Evolutionary conservation across 768 basidiomycete species (phyloP), one percentile per base, ranked within the genome.

Genomic region (Naganishia vishniacii): DNA sequence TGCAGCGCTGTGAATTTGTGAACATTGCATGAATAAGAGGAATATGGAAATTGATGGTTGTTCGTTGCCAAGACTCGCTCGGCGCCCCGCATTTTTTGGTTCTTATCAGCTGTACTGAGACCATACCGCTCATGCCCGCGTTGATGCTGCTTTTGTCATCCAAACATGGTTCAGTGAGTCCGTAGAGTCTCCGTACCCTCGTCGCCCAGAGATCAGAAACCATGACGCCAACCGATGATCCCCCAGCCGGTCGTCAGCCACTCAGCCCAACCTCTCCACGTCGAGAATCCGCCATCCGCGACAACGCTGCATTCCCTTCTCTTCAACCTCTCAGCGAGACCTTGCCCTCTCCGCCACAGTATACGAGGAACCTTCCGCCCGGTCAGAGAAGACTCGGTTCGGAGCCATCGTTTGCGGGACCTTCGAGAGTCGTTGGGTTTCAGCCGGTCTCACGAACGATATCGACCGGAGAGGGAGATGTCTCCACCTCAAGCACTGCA

Each of bases 261-360:
- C 26, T 16, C 53, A 37, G 34, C 32, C 15, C 53, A 41, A 40
- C 53, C n/a, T 31, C 49, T 13, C n/a, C 53, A 3, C 53, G 53
- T 20, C 32, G 53, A 56, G 53, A 56, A 16, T 56, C 53, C n/a
- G n/a, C n/a, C 31, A 20, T 51, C 15, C 49, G 34, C 13, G 53
- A 56, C 37, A 56, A 56, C 16, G 53, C 53, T 25, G 53, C 53
- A 15, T 56, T 56, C 18, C 53, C 53, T 18, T 56, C 53, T 11
- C n/a, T 56, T 2, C 53, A 25, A 6, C 11, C 37, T 25, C 53
- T 56, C 20, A 41, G 23, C 20, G 53, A 56, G 6, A 56, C 53
- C 13, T 13, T 56, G 31, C 53, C 37, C n/a, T 56, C 53, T 25
- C 53, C 53, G 34, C 53, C 53, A 16, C 34, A 56, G 34, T 56